Percentiles rank a stretch among this genome's conserved stretches.
Evolutionary conservation across 2,329 filamentous ascomycete species (phyloP).

Genomic region (Aspergillus fumigatiaffinis): DNA sequence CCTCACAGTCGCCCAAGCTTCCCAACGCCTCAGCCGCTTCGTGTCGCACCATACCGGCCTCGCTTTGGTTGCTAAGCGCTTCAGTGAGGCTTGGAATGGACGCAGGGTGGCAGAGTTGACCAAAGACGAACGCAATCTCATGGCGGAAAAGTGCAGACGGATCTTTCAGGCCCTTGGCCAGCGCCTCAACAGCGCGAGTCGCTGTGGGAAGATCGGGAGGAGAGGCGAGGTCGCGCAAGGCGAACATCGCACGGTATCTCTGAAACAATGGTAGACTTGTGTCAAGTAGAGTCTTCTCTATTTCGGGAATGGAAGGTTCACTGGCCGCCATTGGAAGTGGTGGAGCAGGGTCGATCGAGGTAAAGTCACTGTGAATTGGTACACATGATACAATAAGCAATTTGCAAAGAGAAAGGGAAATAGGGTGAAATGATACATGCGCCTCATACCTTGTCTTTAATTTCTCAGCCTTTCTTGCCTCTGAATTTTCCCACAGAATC

Average conservation of each 20-base stretch:
- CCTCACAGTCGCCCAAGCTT: constrained; percentile 86
- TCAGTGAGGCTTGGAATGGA: constrained; percentile 85
- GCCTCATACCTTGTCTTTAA: constrained; percentile 69
- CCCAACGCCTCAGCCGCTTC: constrained; percentile 96
- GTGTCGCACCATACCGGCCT: constrained; percentile 95
- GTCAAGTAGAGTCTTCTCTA: constrained; percentile 76
- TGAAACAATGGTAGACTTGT: constrained; percentile 76
- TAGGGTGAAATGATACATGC: constrained; percentile 1
- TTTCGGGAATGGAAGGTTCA: constrained; percentile 63
- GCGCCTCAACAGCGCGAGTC: constrained; percentile 76
- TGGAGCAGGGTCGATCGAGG: constrained; percentile 91
- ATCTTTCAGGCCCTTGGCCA: constrained; percentile 82
- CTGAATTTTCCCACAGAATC: constrained; percentile 87
- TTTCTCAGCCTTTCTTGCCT: constrained; percentile 67
- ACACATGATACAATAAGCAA: constrained; percentile 25
- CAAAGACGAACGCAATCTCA: constrained; percentile 97
- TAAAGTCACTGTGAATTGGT: constrained; percentile 68
- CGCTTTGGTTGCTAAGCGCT: constrained; percentile 71
- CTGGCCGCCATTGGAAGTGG: constrained; percentile 68
- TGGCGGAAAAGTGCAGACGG: constrained; percentile 91
- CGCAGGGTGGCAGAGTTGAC: constrained; percentile 92
- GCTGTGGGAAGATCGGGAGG: constrained; percentile 88
- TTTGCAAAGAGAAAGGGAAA: constrained; percentile 9
- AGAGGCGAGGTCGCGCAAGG: constrained; percentile 87
- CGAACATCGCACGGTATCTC: constrained; percentile 97